phyloP scores from a whole-genome alignment of 176 grass and related monocot genomes.

The Carex parvula region DNA sequence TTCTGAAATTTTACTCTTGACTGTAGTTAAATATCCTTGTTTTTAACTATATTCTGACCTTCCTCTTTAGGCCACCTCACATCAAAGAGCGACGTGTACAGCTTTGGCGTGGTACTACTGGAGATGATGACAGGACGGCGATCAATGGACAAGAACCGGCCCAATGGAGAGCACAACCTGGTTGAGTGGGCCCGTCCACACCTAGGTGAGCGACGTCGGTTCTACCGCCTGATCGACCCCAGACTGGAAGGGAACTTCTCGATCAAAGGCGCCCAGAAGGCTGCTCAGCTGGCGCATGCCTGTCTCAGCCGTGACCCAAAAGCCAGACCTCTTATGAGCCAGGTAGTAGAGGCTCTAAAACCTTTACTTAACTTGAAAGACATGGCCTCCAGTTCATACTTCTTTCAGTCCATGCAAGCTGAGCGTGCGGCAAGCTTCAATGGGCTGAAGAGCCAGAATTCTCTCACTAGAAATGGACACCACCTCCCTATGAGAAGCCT shows the following conservation, averaged over 20 bases:
- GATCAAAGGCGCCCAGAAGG: constrained; percentile 66
- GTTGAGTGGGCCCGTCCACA: constrained; percentile 75
- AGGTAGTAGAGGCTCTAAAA: constrained; percentile 90
- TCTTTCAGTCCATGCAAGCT: constrained; percentile 87
- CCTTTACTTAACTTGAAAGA: constrained; percentile 89
- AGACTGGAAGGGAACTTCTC: constrained; percentile 69
- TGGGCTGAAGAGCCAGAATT: constrained; percentile 64
- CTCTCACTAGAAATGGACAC: constrained; percentile 51
- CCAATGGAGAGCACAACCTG: constrained; percentile 92
- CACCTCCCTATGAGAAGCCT: constrained; percentile 74
- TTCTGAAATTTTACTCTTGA: neutral
- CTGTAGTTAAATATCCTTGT: neutral
- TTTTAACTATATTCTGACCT: constrained; percentile 7
- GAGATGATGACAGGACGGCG: constrained; percentile 81
- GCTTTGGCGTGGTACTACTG: constrained; percentile 78
- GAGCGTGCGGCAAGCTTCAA: constrained; percentile 46
- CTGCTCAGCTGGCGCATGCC: constrained; percentile 53
- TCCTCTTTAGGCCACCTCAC: constrained; percentile 61
- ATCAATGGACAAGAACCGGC: constrained; percentile 83
- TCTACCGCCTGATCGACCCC: constrained; percentile 75
- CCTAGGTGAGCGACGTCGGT: constrained; percentile 59
- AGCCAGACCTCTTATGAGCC: constrained; percentile 78
- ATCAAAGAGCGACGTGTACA: constrained; percentile 83
- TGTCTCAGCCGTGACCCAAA: constrained; percentile 74
- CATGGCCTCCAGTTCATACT: constrained; percentile 68